phyloP scores from a whole-genome alignment of 2,329 filamentous ascomycete genomes.

The Drechslerella coelobrocha region DNA sequence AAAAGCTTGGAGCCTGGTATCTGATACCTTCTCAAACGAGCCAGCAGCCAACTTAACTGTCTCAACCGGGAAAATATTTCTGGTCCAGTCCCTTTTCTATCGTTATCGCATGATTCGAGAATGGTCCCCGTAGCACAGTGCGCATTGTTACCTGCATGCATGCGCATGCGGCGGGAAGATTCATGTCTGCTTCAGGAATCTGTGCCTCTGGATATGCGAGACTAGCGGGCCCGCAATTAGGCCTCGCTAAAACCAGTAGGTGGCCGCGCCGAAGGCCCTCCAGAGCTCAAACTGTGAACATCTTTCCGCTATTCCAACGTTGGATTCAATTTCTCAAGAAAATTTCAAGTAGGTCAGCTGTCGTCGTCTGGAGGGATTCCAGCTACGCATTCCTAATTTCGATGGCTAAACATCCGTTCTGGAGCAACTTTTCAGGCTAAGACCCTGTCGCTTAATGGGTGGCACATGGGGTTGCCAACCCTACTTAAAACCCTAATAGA shows the following conservation, averaged over 20 bases:
- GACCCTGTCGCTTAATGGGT: not conserved
- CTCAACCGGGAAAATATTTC: constrained; percentile 10
- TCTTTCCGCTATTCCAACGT: no score
- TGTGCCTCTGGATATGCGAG: not conserved
- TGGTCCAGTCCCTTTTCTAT: constrained; percentile 6
- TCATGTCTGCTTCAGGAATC: constrained; percentile 4
- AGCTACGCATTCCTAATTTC: no score
- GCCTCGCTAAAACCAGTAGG: no score
- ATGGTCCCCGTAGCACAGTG: not conserved
- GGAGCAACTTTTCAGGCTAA: not conserved
- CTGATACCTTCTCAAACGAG: constrained; percentile 22
- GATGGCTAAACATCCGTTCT: not conserved
- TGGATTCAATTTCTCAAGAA: no score
- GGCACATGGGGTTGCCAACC: constrained; percentile 8
- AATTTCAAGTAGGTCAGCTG: no score
- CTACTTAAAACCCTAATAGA: constrained; percentile 27
- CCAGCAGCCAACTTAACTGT: not conserved
- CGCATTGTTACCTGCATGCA: constrained; percentile 7
- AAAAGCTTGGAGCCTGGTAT: constrained; percentile 6
- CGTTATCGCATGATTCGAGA: constrained; percentile 19
- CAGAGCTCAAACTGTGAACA: no score
- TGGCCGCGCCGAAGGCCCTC: no score
- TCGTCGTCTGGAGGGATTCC: no score
- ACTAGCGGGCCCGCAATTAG: no score
- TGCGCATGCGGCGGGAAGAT: constrained; percentile 46